Base-by-base conservation (phyloP, 441 rosid species). In the Erodium texanum region DNA sequence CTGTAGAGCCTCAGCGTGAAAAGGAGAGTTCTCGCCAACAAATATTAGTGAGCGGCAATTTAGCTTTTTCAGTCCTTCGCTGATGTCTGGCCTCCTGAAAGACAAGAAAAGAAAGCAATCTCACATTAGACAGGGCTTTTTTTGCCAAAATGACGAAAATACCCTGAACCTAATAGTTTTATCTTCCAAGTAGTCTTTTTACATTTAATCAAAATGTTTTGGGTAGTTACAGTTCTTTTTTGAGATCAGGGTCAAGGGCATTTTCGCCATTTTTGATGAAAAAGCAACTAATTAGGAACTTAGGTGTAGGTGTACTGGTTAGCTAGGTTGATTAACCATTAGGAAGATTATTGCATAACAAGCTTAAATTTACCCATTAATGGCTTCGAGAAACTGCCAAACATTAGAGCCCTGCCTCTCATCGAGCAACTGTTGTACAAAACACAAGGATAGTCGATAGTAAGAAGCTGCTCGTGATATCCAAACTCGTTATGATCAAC, bases 381-480 rank as follows among this genome's bases (percentile, higher is more conserved):
- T 84, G 73, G 97, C 99, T 74, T 93, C 93, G 27, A 91, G 95
- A 78, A 80, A 89, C 66, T 80, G 84, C 85, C 87, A 85, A 15
- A 93, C 86, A 8, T 86, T 89, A 71, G 74, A 58, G 74, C 96
- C 83, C 73, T 88, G 93, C 80, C 93, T 88, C 77, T 91, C 99
- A 65, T 85, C 85, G 65, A 93, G 87, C 63, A 85, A 77, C 99
- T 93, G 85, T 34, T 73, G 69, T 79, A 62, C 71, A 43, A 77
- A 74, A 65, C 24, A 78, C 1, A 43, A 12, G 15, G n/a, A 11
- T 61, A 61, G 8, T 24, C 12, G 9, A 61, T 61, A 61, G 23
- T 23, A 14, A 61, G 38, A 34, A 6, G 9, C 38, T 34, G 38
- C 38, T 34, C 1, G 38, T 6, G 38, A 34, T 34, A 5, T 22